Conservation (phyloP, 2,329 filamentous ascomycete species). For the Plenodomus biglobosus region DNA sequence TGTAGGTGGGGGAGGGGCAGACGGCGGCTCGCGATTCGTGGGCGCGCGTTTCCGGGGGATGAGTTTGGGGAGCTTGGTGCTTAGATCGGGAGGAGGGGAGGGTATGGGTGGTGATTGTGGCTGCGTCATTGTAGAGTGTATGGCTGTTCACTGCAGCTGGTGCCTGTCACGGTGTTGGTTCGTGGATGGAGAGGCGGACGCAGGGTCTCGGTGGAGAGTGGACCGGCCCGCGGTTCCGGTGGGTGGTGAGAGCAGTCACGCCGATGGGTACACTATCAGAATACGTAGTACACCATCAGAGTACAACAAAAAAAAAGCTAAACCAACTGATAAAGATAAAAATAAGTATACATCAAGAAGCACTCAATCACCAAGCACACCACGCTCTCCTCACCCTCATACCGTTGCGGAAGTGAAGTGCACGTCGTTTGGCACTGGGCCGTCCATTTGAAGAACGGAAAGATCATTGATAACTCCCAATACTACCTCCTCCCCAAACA, state of each 20-base stretch:
- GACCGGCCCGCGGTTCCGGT: conserved; percentile 1
- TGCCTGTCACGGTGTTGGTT: not conserved
- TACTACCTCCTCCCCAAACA: too few species aligned
- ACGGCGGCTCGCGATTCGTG: conserved; percentile 20
- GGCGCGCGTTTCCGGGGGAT: conserved; percentile 37
- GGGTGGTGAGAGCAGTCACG: not conserved
- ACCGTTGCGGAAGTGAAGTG: too few species aligned
- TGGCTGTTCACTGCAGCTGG: not conserved
- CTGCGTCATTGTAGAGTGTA: conserved; percentile 16
- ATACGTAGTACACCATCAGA: too few species aligned
- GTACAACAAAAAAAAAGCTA: too few species aligned
- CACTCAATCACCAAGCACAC: too few species aligned
- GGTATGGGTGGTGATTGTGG: conserved; percentile 6
- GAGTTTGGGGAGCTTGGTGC: conserved; percentile 40
- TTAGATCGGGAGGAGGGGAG: conserved; percentile 26
- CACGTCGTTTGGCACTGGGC: too few species aligned
- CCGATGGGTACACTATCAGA: too few species aligned
- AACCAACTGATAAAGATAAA: too few species aligned
- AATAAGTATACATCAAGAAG: too few species aligned
- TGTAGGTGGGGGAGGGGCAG: conserved; percentile 69
- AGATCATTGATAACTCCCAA: too few species aligned
- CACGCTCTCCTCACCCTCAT: too few species aligned
- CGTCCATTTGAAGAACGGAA: too few species aligned
- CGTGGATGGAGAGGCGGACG: not conserved
- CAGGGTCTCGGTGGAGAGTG: conserved; percentile 1